These are phyloP conservation scores for Pilobolus umbonatus DNA, from an alignment of 192 early-diverging fungal genomes.

Conservation along the genomic window DNA sequence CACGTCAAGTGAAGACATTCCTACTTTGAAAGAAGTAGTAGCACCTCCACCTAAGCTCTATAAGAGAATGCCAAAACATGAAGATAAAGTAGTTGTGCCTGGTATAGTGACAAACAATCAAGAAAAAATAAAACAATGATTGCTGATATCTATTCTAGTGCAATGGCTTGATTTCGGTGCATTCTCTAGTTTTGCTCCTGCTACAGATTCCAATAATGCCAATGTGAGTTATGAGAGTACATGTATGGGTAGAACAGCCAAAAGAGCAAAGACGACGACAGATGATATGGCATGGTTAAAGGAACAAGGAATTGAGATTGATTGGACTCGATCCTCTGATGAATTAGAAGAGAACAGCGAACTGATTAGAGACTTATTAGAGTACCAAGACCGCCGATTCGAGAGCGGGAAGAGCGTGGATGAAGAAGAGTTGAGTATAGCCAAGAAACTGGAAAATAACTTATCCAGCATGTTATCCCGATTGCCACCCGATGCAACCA, in stretches of 20 bases:
- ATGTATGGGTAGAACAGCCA: slow-evolving; percentile 26
- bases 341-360: slow-evolving; percentile 37
- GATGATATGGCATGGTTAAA: slow-evolving; percentile 18
- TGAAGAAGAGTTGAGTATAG: slow-evolving; percentile 32
- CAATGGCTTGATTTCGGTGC: slow-evolving; percentile 43
- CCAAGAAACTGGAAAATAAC: slow-evolving; percentile 28
- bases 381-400: slow-evolving; percentile 47
- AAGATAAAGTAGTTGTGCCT: slow-evolving; percentile 25
- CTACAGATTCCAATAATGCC: slow-evolving; percentile 42
- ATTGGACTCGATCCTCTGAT: slow-evolving; percentile 17
- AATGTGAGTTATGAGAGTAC: slow-evolving; percentile 43
- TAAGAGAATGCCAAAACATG: slow-evolving; percentile 6
- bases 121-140: background rate
- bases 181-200: slow-evolving; percentile 51
- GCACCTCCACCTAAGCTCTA: slow-evolving; percentile 2
- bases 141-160: slow-evolving; percentile 27
- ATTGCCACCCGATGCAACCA: slow-evolving; percentile 34
- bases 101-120: slow-evolving; percentile 4
- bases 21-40: slow-evolving; percentile 27
- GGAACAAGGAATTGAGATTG: slow-evolving; percentile 25
- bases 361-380: slow-evolving; percentile 33
- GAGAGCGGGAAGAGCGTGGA: slow-evolving; percentile 7
- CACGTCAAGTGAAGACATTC: slow-evolving; percentile 17
- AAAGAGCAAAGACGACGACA: background rate
- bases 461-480: slow-evolving; percentile 27